phyloP scores from a whole-genome alignment of 2,329 filamentous ascomycete genomes.

The Lasiodiplodia theobromae region DNA sequence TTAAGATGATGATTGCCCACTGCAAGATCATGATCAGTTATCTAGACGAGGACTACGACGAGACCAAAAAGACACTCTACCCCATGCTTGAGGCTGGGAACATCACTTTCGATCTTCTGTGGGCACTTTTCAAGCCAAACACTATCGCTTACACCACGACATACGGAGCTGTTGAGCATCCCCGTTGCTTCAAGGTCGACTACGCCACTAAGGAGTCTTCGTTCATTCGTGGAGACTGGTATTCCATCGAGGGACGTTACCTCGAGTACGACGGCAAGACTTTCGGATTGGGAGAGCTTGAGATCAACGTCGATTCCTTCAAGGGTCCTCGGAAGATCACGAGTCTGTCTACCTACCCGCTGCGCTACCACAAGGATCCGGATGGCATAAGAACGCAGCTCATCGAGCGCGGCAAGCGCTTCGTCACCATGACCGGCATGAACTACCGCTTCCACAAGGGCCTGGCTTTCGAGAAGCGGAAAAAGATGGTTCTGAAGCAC shows the following conservation, averaged over 20 bases:
- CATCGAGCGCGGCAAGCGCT: constrained; percentile 83
- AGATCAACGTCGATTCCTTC: constrained; percentile 75
- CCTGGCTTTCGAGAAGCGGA: constrained; percentile 84
- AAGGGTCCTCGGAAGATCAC: constrained; percentile 84
- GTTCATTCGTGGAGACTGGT: constrained; percentile 77
- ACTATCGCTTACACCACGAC: constrained; percentile 79
- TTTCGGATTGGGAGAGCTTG: constrained; percentile 77
- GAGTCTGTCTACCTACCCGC: constrained; percentile 76
- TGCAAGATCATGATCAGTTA: constrained; percentile 78
- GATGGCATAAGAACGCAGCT: constrained; percentile 69
- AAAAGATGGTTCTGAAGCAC: constrained; percentile 76
- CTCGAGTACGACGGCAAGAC: constrained; percentile 88
- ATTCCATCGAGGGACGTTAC: constrained; percentile 78
- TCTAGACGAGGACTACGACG: constrained; percentile 80
- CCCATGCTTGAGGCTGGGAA: constrained; percentile 81
- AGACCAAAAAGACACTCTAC: constrained; percentile 79
- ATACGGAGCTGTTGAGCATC: constrained; percentile 78
- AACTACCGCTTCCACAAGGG: constrained; percentile 85
- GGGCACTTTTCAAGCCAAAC: constrained; percentile 89
- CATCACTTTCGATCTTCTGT: constrained; percentile 87
- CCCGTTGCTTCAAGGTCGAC: constrained; percentile 83
- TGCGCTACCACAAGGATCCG: constrained; percentile 80
- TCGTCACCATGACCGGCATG: constrained; percentile 80
- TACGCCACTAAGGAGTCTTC: constrained; percentile 73
- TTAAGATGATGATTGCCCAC: constrained; percentile 66